These are phyloP conservation scores for Persicaria tinctoria DNA, from an alignment of 148 eudicot genomes.

Conservation along the genomic window DNA sequence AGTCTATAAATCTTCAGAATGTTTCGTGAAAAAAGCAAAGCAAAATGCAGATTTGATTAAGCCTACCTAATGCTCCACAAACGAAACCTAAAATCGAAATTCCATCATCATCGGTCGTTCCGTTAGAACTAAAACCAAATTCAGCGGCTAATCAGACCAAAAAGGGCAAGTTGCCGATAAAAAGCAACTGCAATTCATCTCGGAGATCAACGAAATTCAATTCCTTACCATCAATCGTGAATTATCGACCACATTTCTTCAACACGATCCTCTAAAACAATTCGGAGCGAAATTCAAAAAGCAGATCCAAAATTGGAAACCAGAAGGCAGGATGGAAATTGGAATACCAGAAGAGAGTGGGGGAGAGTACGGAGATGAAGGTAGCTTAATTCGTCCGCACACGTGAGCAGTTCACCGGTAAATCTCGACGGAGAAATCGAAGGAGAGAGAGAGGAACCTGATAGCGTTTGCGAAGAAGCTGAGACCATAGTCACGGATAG, in stretches of 20 bases:
- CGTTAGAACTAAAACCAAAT: neutral
- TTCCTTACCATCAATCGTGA: too few relatives aligned
- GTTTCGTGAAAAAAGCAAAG: neutral
- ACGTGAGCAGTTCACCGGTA: neutral
- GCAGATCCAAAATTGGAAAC: neutral
- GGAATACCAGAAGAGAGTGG: neutral
- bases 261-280: neutral
- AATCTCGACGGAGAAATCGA: neutral
- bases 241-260: neutral
- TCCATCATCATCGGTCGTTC: neutral
- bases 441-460: neutral
- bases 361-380: neutral
- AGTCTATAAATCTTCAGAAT: neutral
- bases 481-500: neutral
- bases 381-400: neutral
- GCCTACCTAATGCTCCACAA: neutral
- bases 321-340: neutral
- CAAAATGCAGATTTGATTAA: neutral
- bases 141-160: neutral
- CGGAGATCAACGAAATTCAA: too few relatives aligned
- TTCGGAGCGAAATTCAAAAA: neutral
- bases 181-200: too few relatives aligned
- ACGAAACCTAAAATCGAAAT: neutral
- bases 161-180: neutral
- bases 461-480: constrained; percentile 2